Evolutionary conservation across 2,329 filamentous ascomycete species (phyloP).

Genomic region (Hymenoscyphus occultus): DNA sequence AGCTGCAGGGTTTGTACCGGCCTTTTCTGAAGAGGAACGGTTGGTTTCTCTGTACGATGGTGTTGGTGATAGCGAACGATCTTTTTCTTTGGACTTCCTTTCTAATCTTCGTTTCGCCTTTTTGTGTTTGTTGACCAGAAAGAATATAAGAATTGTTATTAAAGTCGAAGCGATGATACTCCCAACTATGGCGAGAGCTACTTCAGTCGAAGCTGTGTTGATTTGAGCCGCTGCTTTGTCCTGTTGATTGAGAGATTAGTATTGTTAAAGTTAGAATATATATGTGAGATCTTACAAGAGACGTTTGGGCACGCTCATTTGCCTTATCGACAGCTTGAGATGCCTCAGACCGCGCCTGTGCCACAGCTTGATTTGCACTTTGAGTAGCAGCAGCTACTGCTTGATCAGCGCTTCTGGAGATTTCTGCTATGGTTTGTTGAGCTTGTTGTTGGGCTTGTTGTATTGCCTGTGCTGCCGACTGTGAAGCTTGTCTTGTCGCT

Average conservation of each 20-base stretch:
- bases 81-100: conserved; percentile 3
- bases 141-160: conserved; percentile 40
- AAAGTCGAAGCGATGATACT: conserved; percentile 44
- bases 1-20: conserved; percentile 21
- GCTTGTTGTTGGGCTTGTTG: conserved; percentile 16
- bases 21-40: conserved; percentile 24
- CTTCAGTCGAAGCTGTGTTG: conserved; percentile 37
- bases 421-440: conserved; percentile 25
- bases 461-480: conserved; percentile 28
- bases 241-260: conserved; percentile 16
- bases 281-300: conserved; percentile 22
- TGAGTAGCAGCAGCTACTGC: conserved; percentile 29
- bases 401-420: conserved; percentile 27
- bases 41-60: conserved; percentile 25
- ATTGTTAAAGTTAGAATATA: conserved; percentile 24
- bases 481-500: conserved; percentile 17
- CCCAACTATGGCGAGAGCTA: conserved; percentile 42
- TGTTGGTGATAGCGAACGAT: conserved; percentile 9
- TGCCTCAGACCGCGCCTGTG: conserved; percentile 28
- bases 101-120: conserved; percentile 20
- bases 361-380: conserved; percentile 9
- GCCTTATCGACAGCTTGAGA: conserved; percentile 24
- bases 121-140: conserved; percentile 38
- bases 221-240: conserved; percentile 27
- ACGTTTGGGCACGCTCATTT: conserved; percentile 22